Base-by-base conservation (phyloP, 2,329 filamentous ascomycete genomes). In the Ophiostoma sp. region DNA sequence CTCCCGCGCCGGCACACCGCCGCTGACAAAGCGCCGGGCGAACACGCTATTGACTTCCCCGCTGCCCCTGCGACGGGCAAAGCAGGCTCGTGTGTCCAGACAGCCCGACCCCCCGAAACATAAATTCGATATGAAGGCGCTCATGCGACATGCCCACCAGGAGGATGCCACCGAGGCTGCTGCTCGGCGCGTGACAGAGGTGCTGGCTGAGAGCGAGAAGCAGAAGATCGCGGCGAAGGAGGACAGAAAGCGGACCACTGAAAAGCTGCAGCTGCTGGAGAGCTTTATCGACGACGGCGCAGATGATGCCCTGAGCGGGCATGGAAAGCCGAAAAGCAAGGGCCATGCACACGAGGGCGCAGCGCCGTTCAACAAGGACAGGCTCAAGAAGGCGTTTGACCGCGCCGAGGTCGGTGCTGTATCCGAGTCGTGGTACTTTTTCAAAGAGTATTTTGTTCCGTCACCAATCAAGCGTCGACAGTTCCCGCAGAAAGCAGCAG, bases 111-210 rank as follows among this genome's bases (percentile, higher is more conserved):
- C 80, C 4, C 78, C 82, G 16, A 85, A 83, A 73, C 87, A 88
- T 76, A 87, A 84, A 71, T 89, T 88, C 71, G 85, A 88, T 67
- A 76, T 92, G 68, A 85, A 86, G 69, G 81, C 84, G 1, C 80
- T 93, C 8, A 80, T 89, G 55, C 84, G 81, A 63, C 83, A 88
- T 73, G 83, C 87, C 5, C 79, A 81, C 55, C 81, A 83, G 68
- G 86, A 91, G 70, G 80, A 86, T 58, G 84, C 85, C 52, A 82
- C 82, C 1, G 84, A 87, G 66, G 85, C 83, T 16, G 87, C 83
- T 70, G 81, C 81, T 5, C 78, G 80, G 70, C 81, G 76, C 71
- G 80, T 78, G 11, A 78, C 77, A 70, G 78, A 74, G 69, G 76
- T 75, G 66, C 73, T 79, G 68, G 75, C 69, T 73, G 76, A 72